Conservation (phyloP, 371 early-diverging fungal genomes). For the Mortierella sp. region DNA sequence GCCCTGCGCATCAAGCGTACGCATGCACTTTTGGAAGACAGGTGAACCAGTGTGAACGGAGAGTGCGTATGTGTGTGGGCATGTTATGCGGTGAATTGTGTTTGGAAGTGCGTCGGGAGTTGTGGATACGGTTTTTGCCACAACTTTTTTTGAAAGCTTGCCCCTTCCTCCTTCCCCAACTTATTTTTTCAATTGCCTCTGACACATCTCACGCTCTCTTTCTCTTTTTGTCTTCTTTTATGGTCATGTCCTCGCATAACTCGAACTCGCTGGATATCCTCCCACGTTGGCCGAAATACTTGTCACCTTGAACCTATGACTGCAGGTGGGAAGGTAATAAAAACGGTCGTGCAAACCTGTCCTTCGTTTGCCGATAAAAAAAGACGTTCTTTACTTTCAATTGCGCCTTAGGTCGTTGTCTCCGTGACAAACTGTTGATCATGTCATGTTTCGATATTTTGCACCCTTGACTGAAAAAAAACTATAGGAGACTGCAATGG, state of each 20-base stretch:
- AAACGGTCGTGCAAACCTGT: background rate
- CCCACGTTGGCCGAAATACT: too few relatives aligned
- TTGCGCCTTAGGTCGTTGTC: background rate
- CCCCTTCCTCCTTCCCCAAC: background rate
- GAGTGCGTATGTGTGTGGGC: background rate
- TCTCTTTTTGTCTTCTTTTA: background rate
- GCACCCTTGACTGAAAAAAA: background rate
- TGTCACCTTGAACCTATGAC: too few relatives aligned
- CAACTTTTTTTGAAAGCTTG: background rate
- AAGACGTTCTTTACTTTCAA: background rate
- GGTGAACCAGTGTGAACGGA: background rate
- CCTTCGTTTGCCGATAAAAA: background rate
- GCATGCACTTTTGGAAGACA: background rate
- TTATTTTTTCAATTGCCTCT: background rate
- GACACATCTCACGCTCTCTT: background rate
- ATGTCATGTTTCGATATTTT: background rate
- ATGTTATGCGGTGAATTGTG: background rate
- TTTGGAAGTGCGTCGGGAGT: background rate
- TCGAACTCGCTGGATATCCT: background rate
- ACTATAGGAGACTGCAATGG: conserved; percentile 45
- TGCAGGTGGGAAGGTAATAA: conserved; percentile 53
- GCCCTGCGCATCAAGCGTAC: background rate
- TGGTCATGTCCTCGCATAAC: background rate
- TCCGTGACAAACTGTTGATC: conserved; percentile 6
- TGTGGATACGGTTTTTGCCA: conserved; percentile 2